Evolutionary conservation across 2,329 filamentous ascomycete genomes (phyloP), one percentile per base, ranked within the genome.

Genomic region (Trichoderma sp.): DNA sequence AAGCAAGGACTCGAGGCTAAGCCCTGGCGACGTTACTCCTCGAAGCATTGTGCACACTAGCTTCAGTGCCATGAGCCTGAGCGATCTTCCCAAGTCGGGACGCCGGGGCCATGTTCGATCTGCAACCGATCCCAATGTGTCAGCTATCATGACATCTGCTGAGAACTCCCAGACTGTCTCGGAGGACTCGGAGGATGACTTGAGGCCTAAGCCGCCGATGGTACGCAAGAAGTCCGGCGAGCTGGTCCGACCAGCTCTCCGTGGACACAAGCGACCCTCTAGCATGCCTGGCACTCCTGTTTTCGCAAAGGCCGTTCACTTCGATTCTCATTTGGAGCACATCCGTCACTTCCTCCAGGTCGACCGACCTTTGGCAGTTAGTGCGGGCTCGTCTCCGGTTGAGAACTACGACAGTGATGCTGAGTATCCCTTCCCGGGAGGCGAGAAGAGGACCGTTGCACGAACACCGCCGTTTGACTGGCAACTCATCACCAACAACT

Each of bases 201-300:
- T 87, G 73, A 81, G 79, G 74, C 86, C 84, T 76, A 97, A 96
- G 83, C 94, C 95, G n/a, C 90, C 91, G 68, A 97, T 98, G 90
- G 91, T 99, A 12, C 91, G 96, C 77, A 99, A 99, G 85, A 99
- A 99, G 87, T 98, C 96, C 50, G 96, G 96, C 39, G 96, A 99
- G 83, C 87, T 99, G 43, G 96, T 99, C 71, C 91, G 96, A 76
- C 96, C 96, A 13, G 96, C 96, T 23, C 88, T 99, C 66, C 91
- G 96, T 65, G 86, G 93, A 13, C 88, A 89, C 74, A 88, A 93
- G 74, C 89, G 96, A 71, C 95, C 95, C 1, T 97, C 93, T 4
- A 98, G 95, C 84, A 97, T 98, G 93, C 96, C 96, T 9, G 96
- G 96, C 69, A 99, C 96, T 0, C 96, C 96, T 0, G 96, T 95